Percentiles rank a stretch among this genome's conserved stretches.
Conservation (phyloP, 2,329 filamentous ascomycete species). For the Neocucurbitaria cava region DNA sequence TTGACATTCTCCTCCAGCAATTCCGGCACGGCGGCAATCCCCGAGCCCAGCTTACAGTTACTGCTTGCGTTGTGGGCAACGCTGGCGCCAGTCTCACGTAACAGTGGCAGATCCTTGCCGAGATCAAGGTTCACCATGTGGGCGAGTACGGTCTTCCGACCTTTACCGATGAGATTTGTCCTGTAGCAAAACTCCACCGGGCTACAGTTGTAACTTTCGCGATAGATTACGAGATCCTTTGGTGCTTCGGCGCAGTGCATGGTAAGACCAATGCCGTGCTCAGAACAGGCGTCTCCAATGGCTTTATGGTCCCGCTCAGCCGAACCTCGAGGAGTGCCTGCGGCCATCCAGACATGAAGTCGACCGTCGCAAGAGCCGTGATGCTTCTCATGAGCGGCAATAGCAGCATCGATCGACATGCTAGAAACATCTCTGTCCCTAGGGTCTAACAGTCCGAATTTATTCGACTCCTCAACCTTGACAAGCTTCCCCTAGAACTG, state of each 20-base stretch:
- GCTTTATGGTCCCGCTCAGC: slow-evolving; percentile 47
- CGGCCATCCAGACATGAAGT: slow-evolving; percentile 58
- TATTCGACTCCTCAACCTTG: slow-evolving; percentile 42
- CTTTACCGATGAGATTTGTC: slow-evolving; percentile 47
- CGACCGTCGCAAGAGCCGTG: slow-evolving; percentile 49
- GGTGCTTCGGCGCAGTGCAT: slow-evolving; percentile 58
- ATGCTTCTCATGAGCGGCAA: slow-evolving; percentile 39
- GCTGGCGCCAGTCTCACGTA: slow-evolving; percentile 42
- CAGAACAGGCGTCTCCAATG: slow-evolving; percentile 51
- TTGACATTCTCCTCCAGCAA: slow-evolving; percentile 27
- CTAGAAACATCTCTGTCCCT: slow-evolving; percentile 46
- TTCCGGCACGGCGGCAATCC: slow-evolving; percentile 24
- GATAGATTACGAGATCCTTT: slow-evolving; percentile 49
- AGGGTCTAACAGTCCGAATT: slow-evolving; percentile 46
- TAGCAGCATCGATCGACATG: slow-evolving; percentile 45
- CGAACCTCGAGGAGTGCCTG: slow-evolving; percentile 57
- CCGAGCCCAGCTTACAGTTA: slow-evolving; percentile 33
- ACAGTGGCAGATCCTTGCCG: slow-evolving; percentile 48
- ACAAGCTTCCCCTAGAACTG: slow-evolving; percentile 45
- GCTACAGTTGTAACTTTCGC: slow-evolving; percentile 49
- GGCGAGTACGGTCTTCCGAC: slow-evolving; percentile 28
- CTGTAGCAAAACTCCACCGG: slow-evolving; percentile 40
- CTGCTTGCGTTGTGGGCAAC: slow-evolving; percentile 33
- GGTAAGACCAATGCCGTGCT: slow-evolving; percentile 54
- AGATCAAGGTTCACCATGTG: slow-evolving; percentile 54